These are phyloP conservation scores for Atalantia buxifolia DNA, from an alignment of 345 rosid species.

Conservation along the genomic window DNA sequence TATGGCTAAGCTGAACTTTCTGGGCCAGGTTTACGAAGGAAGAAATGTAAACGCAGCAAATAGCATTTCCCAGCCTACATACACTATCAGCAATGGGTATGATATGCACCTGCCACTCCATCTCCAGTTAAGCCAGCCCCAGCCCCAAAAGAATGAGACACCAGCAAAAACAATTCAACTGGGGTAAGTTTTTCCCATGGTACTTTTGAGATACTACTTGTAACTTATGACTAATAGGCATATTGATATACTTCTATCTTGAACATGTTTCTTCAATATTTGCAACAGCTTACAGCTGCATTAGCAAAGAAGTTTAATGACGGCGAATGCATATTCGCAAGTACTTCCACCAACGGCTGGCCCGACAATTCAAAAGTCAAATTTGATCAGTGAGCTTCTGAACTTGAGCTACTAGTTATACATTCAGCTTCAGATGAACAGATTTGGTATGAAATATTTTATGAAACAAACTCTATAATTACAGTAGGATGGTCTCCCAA, in stretches of 20 bases:
- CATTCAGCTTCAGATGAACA: slow-evolving; percentile 10
- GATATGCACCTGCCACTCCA: slow-evolving; percentile 30
- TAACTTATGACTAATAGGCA: neutral
- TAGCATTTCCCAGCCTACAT: slow-evolving; percentile 18
- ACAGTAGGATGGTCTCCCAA: slow-evolving; percentile 12
- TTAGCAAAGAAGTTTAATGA: slow-evolving; percentile 7
- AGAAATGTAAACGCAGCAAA: slow-evolving; percentile 21
- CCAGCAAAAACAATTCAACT: slow-evolving; percentile 30
- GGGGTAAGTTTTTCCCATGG: slow-evolving; percentile 29
- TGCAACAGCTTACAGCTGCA: slow-evolving; percentile 37
- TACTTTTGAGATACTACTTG: neutral
- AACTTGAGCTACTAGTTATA: neutral
- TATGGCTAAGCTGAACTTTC: neutral
- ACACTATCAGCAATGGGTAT: slow-evolving; percentile 26
- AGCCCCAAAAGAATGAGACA: slow-evolving; percentile 28
- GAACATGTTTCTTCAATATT: slow-evolving; percentile 4
- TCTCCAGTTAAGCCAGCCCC: slow-evolving; percentile 54
- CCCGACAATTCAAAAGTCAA: slow-evolving; percentile 13
- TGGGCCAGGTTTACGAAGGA: slow-evolving; percentile 30
- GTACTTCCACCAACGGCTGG: slow-evolving; percentile 1
- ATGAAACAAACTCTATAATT: slow-evolving; percentile 19
- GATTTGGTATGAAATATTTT: slow-evolving; percentile 22
- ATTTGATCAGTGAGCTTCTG: slow-evolving; percentile 13
- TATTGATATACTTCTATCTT: slow-evolving; percentile 7
- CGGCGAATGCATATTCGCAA: slow-evolving; percentile 7